Evolutionary conservation across 345 rosid species (phyloP).

Genomic region (Aquilaria malaccensis): DNA sequence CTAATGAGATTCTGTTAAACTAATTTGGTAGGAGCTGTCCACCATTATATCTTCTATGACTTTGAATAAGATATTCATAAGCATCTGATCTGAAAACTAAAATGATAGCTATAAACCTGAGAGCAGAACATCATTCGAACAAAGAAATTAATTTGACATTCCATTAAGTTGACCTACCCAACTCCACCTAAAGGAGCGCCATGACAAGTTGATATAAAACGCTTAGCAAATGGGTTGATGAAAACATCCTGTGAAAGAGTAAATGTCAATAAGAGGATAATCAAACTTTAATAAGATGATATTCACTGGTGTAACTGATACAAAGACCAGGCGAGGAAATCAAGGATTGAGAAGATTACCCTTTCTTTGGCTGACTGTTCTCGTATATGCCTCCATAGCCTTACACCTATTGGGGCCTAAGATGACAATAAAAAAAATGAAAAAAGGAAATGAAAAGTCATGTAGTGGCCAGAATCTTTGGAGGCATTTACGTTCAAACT

Average conservation of each 20-base stretch:
- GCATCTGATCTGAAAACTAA: too few species aligned
- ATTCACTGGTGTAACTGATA: neutral
- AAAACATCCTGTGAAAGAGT: slow-evolving; percentile 35
- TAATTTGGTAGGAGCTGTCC: too few species aligned
- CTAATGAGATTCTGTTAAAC: too few species aligned
- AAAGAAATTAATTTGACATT: neutral
- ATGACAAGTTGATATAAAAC: slow-evolving; percentile 46
- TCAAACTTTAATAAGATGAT: neutral
- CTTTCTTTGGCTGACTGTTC: slow-evolving; percentile 59
- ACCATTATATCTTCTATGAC: too few species aligned
- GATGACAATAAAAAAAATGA: slow-evolving; percentile 9
- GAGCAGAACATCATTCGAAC: neutral
- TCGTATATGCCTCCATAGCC: slow-evolving; percentile 48
- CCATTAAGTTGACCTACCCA: slow-evolving; percentile 42
- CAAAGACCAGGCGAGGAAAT: slow-evolving; percentile 6
- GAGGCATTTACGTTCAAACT: slow-evolving; percentile 1
- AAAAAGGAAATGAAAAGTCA: neutral
- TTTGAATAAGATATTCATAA: too few species aligned
- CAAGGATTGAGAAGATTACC: slow-evolving; percentile 28
- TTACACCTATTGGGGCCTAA: slow-evolving; percentile 87
- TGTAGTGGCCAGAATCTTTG: neutral
- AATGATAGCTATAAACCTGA: too few species aligned
- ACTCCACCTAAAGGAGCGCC: slow-evolving; percentile 86
- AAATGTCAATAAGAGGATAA: slow-evolving; percentile 4
- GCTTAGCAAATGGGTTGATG: slow-evolving; percentile 64